Base-by-base conservation (phyloP, 2,329 filamentous ascomycete species). In the Fusarium sp. region DNA sequence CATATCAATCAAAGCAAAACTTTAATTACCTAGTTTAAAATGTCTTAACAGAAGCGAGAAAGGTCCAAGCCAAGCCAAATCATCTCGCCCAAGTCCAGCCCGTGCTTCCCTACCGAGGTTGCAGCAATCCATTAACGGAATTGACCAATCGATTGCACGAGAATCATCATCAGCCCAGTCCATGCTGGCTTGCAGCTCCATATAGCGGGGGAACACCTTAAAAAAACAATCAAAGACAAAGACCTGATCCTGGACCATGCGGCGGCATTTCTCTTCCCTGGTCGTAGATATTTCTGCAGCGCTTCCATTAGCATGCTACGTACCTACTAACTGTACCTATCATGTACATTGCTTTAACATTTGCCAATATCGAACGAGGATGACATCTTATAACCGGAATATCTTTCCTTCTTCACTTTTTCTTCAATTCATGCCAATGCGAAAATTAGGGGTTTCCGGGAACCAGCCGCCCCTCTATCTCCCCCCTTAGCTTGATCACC, bases 401-500 rank as follows among this genome's bases (percentile, higher is more conserved):
- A 42, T 40, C 18, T 14, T 27, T 28, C 23, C 45, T 21, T 25
- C 7, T 14, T 37, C 40, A 10, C 23, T 40, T 41, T 50, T 43
- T 28, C 50, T 55, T 46, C 14, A 14, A 23, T 42, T 41, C 25
- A 30, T 43, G 23, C 32, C 59, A 49, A 59, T 60, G 51, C 43
- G 34, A 64, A 56, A 63, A 47, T 63, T 61, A 65, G 67, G 67
- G 61, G 66, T 69, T 55, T 69, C 46, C 45, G 66, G 56, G 49
- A 64, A 66, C 54, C 59, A 69, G 57, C 61, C 61, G 71, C 72
- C 69, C 67, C 69, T 60, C 63, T 57, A 57, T 23, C 21, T 40
- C 23, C 34, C 25, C 53, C 45, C 23, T 41, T 43, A 53, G 47
- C 30, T 55, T 30, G 49, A 41, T 49, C 43, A 42, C 40, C 27